Percentiles rank a stretch among this genome's conserved stretches.
phyloP scores from a whole-genome alignment of 1,284 basidiomycete genomes.

The Pyrrhoderma noxium region DNA sequence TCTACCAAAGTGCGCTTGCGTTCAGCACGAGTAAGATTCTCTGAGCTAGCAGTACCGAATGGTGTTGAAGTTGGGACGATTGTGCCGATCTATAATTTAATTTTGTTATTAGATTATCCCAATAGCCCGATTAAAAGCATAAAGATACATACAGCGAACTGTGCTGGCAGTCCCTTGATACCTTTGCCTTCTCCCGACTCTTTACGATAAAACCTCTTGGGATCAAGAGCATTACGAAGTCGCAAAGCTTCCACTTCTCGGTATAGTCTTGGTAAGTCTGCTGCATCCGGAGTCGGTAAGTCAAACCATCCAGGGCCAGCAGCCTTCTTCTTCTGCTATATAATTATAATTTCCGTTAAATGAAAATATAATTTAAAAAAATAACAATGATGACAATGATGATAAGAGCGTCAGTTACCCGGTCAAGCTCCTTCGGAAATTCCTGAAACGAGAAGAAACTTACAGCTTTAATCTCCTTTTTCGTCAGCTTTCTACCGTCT shows the following conservation, averaged over 20 bases:
- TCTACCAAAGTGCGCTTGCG: slow-evolving; percentile 83
- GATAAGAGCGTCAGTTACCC: too few relatives aligned
- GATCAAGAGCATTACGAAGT: slow-evolving; percentile 88
- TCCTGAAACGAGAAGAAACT: slow-evolving; percentile 19
- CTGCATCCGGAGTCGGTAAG: slow-evolving; percentile 76
- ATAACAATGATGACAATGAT: background rate
- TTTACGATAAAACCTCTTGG: slow-evolving; percentile 90
- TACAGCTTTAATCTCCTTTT: slow-evolving; percentile 64
- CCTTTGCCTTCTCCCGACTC: slow-evolving; percentile 80
- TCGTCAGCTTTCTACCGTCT: slow-evolving; percentile 56
- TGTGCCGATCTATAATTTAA: slow-evolving; percentile 67
- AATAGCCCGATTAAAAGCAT: background rate
- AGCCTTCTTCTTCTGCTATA: slow-evolving; percentile 64
- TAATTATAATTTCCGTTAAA: background rate
- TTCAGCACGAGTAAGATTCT: slow-evolving; percentile 61
- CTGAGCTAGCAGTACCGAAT: slow-evolving; percentile 61
- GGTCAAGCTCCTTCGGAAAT: background rate
- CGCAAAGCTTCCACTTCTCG: slow-evolving; percentile 92
- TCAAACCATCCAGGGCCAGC: slow-evolving; percentile 88
- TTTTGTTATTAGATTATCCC: too few relatives aligned
- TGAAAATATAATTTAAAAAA: background rate
- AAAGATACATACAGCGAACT: slow-evolving; percentile 69
- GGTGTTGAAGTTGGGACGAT: slow-evolving; percentile 72
- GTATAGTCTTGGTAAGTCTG: slow-evolving; percentile 76
- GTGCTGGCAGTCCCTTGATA: slow-evolving; percentile 80